Base-by-base conservation (phyloP, 306 rosid species). In the Casuarina cunninghamiana region DNA sequence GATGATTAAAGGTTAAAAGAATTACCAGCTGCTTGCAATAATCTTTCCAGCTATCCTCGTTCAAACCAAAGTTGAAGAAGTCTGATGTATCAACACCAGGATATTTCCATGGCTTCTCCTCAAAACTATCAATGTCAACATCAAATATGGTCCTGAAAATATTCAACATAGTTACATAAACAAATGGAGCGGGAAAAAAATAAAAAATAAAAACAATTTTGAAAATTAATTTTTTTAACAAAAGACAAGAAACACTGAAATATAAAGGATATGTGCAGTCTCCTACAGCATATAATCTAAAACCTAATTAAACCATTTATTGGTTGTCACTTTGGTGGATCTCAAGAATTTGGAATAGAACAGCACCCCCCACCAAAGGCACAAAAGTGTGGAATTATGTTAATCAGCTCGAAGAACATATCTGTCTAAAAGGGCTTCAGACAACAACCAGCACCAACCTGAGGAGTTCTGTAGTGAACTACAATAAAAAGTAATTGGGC, bases 21-120 rank as follows among this genome's bases (percentile, higher is more conserved):
- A 45, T 79, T 90, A 96, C 99, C 98, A 96, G 99, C 84, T 86
- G 99, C 87, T 84, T 96, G 93, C 98, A 90, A 86, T 96, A 96
- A 83, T 90, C 97, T 84, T 86, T 96, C 99, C 99, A 96, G 85
- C 90, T 85, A 53, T 96, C 99, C 79, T 96, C 99, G 79, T 88
- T 96, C 80, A 96, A 84, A 60, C 97, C 96, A 44, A 96, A 93
- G 85, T 96, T 96, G 90, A 96, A 96, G 83, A 87, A 96, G 81
- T 93, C 98, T 0, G 99, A 87, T n/a, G 61, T 17, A 73, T 96
- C 99, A 75, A 87, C 89, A 81, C 87, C 85, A 4, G 92, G 91
- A 86, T 85, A 87, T 83, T 93, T 93, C 99, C 99, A 96, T 11
- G 98, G 97, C 73, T 91, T 96, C 82, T 96, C 98, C 83, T 96